phyloP scores from a whole-genome alignment of 805 yeast species.

The Cyberlindnera amylophila region DNA sequence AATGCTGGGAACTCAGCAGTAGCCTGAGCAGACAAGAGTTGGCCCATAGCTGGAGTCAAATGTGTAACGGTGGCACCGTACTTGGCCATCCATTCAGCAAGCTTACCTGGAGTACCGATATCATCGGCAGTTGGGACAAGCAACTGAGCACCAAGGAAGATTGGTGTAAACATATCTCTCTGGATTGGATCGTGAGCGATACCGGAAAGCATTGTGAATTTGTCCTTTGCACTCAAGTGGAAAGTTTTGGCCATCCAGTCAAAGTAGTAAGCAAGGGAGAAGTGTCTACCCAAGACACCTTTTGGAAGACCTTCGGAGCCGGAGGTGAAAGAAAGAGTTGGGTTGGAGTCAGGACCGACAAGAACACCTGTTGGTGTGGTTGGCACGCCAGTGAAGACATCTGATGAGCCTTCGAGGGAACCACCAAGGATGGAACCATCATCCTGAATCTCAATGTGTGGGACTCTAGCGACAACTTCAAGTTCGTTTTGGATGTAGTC shows the following conservation, averaged over 20 bases:
- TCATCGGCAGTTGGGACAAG: slow-evolving; percentile 95
- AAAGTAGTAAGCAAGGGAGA: slow-evolving; percentile 93
- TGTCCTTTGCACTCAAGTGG: slow-evolving; percentile 71
- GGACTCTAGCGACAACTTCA: slow-evolving; percentile 67
- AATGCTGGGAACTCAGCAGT: slow-evolving; percentile 76
- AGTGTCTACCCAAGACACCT: slow-evolving; percentile 98
- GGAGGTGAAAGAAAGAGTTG: slow-evolving; percentile 93
- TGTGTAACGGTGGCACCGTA: slow-evolving; percentile 95
- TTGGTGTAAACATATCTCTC: slow-evolving; percentile 98
- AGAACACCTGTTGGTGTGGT: slow-evolving; percentile 74
- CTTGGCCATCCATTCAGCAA: slow-evolving; percentile 95
- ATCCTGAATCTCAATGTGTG: slow-evolving; percentile 71
- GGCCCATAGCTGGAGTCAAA: slow-evolving; percentile 99
- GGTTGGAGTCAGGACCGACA: slow-evolving; percentile 97
- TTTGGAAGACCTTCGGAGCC: slow-evolving; percentile 99
- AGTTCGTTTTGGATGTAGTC: slow-evolving; percentile 73
- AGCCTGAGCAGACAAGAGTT: slow-evolving; percentile 92
- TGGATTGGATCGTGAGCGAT: slow-evolving; percentile 99
- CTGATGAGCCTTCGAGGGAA: slow-evolving; percentile 33
- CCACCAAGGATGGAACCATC: slow-evolving; percentile 75
- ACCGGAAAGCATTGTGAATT: slow-evolving; percentile 96
- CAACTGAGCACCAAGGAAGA: slow-evolving; percentile 90
- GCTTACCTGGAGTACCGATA: slow-evolving; percentile 96
- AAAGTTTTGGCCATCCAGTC: slow-evolving; percentile 97
- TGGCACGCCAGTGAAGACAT: slow-evolving; percentile 47